Percentiles rank a stretch among this genome's conserved stretches.
These are phyloP conservation scores for Podospora pseudopauciseta DNA, from an alignment of 495 filamentous ascomycete species.

Conservation along the genomic window DNA sequence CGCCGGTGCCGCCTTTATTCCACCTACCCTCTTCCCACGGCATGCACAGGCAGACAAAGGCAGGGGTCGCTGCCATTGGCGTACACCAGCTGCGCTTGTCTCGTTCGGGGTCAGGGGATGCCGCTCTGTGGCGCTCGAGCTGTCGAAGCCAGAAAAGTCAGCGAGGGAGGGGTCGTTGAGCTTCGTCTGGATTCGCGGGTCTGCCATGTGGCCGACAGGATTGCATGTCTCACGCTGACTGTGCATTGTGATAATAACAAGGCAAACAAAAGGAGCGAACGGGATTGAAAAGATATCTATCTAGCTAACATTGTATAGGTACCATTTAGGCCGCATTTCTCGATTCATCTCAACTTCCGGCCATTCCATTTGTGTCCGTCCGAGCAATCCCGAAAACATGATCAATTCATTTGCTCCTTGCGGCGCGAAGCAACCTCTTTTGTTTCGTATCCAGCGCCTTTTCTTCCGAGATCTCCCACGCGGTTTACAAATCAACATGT, in stretches of 20 bases:
- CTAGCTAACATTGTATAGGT: no score
- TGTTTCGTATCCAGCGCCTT: no score
- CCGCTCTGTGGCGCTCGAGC: neutral
- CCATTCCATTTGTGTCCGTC: no score
- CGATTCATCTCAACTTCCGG: no score
- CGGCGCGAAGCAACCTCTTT: no score
- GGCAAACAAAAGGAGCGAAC: no score
- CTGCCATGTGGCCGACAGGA: neutral
- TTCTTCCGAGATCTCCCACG: no score
- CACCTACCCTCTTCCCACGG: neutral
- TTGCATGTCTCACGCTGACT: neutral
- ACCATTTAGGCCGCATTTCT: no score
- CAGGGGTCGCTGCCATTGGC: neutral
- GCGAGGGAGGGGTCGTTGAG: neutral
- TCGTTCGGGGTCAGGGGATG: neutral
- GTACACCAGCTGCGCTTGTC: constrained; percentile 1
- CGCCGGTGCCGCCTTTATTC: constrained; percentile 5
- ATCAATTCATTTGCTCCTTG: no score
- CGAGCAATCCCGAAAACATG: no score
- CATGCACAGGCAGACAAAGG: neutral
- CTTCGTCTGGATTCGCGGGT: neutral
- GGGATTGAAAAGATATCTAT: no score
- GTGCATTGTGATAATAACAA: neutral
- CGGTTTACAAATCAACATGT: no score
- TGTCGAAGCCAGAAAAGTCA: neutral